Evolutionary conservation across 2,329 filamentous ascomycete species (phyloP).

Genomic region (Emergomyces pasteurianus): DNA sequence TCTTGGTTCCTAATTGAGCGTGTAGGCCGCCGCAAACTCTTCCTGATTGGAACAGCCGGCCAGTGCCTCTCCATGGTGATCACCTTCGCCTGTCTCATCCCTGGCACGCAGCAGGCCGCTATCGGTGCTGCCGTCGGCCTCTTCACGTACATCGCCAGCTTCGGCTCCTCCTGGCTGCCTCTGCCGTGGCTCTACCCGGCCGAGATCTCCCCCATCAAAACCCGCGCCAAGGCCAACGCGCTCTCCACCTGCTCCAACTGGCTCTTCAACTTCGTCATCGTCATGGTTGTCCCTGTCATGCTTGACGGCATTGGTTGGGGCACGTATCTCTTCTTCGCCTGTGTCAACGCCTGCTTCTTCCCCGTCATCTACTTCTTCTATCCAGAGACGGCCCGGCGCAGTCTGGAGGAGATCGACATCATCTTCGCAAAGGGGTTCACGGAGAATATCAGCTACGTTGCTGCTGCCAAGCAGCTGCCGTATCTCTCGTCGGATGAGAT

Average conservation of each 20-base stretch:
- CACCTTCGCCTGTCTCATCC: constrained; percentile 16
- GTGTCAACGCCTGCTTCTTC: constrained; percentile 15
- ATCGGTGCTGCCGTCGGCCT: constrained; percentile 29
- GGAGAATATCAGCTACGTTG: constrained; percentile 11
- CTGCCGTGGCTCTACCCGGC: constrained; percentile 43
- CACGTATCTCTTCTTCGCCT: constrained; percentile 22
- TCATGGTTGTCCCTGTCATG: constrained; percentile 24
- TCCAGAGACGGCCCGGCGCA: constrained; percentile 18
- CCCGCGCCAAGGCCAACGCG: constrained; percentile 41
- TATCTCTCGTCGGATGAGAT: constrained; percentile 11
- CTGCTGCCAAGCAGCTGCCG: constrained; percentile 15
- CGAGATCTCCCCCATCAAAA: constrained; percentile 41
- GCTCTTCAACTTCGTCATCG: constrained; percentile 37
- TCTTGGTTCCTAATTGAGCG: constrained; percentile 39
- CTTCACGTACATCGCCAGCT: constrained; percentile 54
- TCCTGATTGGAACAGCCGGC: constrained; percentile 15
- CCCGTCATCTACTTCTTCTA: constrained; percentile 23
- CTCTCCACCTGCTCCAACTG: constrained; percentile 39
- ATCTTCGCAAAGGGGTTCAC: constrained; percentile 16
- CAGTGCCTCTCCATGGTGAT: constrained; percentile 18
- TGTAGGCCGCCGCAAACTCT: constrained; percentile 24
- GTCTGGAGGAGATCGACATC: constrained; percentile 22
- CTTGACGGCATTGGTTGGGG: constrained; percentile 19
- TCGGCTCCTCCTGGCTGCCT: constrained; percentile 50
- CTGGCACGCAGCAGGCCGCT: constrained; percentile 5